Base-by-base conservation (phyloP, 768 basidiomycete species). In the Termitomyces sp. region DNA sequence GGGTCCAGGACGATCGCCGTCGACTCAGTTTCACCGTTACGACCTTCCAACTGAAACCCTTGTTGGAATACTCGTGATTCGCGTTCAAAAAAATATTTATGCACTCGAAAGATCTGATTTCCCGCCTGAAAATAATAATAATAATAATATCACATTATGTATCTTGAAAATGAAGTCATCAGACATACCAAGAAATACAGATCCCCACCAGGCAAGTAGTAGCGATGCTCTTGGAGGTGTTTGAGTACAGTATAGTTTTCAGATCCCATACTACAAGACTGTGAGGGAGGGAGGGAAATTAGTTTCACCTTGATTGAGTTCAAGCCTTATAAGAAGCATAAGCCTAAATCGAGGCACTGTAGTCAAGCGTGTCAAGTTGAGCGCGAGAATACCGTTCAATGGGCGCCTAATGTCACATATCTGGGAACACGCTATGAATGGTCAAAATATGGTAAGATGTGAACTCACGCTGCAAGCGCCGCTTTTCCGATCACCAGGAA, bases 11-110 rank as follows among this genome's bases (percentile, higher is more conserved):
- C 1, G 4, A 84, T 74, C 0, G 81, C 76, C 24, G 68, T 72
- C 0, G 62, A 56, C 44, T 82, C 81, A 0, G 62, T 67, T 0
- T 72, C 69, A 0, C 82, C 82, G 22, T 67, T 67, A 0, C 54
- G 66, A 1, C 66, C 61, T 1, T 68, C 62, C 2, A 74, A 67
- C 16, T 63, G 58, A 36, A 52, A 53, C 50, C 74, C 70, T 0
- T 67, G 64, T 5, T 65, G 65, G 65, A 86, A 86, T 22, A 71
- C 74, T 0, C 65, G 47, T 0, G 85, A 87, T 48, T 89, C 85
- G 0, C 86, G 72, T n/a, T 76, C 74, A 31, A 89, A 84, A 42
- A 87, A 86, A 41, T 80, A 82, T 0, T 78, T 73, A 56, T 87
- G 86, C 0, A 89, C 75, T 0, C 79, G 71, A 60, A 85, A 88